These are phyloP conservation scores for Meyerozyma sp. DNA, from an alignment of 1,139 yeast species.

Conservation along the genomic window DNA sequence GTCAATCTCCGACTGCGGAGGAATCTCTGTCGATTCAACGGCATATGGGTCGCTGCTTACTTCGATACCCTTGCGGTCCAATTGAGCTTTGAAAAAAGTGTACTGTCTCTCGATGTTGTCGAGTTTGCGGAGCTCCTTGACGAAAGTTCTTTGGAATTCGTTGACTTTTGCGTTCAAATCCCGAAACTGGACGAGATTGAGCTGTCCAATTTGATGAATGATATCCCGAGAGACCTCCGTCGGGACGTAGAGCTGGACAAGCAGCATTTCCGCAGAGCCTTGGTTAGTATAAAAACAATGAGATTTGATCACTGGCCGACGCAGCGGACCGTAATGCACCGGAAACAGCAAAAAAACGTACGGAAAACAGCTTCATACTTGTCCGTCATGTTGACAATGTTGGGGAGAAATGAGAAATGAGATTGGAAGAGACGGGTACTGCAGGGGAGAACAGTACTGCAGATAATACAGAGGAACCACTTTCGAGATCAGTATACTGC, in stretches of 20 bases:
- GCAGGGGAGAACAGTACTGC: neutral
- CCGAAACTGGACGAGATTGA: conserved; percentile 62
- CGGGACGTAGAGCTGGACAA: conserved; percentile 69
- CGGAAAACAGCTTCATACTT: conserved; percentile 72
- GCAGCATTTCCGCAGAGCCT: conserved; percentile 76
- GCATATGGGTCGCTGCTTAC: conserved; percentile 38
- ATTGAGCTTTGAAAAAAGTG: conserved; percentile 41
- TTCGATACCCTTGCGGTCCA: conserved; percentile 44
- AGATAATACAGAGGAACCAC: neutral
- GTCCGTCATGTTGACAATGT: conserved; percentile 13
- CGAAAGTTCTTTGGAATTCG: conserved; percentile 70
- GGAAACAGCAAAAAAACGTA: conserved; percentile 18
- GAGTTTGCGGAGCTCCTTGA: conserved; percentile 58
- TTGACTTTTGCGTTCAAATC: conserved; percentile 65
- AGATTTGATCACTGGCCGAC: neutral
- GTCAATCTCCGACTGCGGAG: conserved; percentile 66
- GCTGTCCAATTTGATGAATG: conserved; percentile 57
- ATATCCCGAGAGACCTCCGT: conserved; percentile 65
- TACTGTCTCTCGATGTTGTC: conserved; percentile 68
- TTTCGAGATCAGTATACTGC: too few species aligned
- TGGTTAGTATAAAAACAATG: conserved; percentile 10
- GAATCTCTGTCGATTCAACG: conserved; percentile 34
- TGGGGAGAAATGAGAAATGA: neutral
- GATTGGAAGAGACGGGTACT: neutral
- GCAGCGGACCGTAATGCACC: neutral